These are phyloP conservation scores for Melaleuca alternifolia DNA, from an alignment of 345 rosid species.

Conservation along the genomic window DNA sequence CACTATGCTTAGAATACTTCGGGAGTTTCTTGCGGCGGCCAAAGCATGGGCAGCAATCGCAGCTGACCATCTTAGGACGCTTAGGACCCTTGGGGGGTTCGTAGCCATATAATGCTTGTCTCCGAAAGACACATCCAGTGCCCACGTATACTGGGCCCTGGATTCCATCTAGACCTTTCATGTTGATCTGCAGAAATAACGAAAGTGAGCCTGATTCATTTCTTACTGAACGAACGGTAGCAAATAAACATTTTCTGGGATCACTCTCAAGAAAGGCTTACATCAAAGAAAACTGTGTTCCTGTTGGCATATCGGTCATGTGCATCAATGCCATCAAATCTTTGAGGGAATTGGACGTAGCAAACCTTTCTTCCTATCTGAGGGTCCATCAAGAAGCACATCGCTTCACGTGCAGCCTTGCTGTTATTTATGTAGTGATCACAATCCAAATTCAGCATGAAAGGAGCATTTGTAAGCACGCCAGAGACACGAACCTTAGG, in stretches of 20 bases:
- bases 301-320: slow-evolving; percentile 86
- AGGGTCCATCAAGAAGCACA: slow-evolving; percentile 96
- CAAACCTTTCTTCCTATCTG: slow-evolving; percentile 78
- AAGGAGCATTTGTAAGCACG: slow-evolving; percentile 86
- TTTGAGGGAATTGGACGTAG: slow-evolving; percentile 89
- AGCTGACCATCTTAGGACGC: slow-evolving; percentile 95
- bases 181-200: slow-evolving; percentile 38
- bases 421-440: slow-evolving; percentile 84
- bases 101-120: slow-evolving; percentile 93
- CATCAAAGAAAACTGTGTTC: slow-evolving; percentile 91
- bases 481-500: slow-evolving; percentile 54
- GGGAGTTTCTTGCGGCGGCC: slow-evolving; percentile 71
- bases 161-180: slow-evolving; percentile 82
- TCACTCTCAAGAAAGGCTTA: slow-evolving; percentile 14
- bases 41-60: slow-evolving; percentile 96
- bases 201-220: not conserved
- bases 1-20: slow-evolving; percentile 34
- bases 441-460: slow-evolving; percentile 89
- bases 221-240: not conserved
- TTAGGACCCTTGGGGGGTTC: slow-evolving; percentile 82
- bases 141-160: slow-evolving; percentile 98
- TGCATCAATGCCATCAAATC: slow-evolving; percentile 80
- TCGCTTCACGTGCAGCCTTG: slow-evolving; percentile 81
- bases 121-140: slow-evolving; percentile 89
- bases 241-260: not conserved